phyloP scores from a whole-genome alignment of 164 flowering plant species.

The Nelumbo lutea region DNA sequence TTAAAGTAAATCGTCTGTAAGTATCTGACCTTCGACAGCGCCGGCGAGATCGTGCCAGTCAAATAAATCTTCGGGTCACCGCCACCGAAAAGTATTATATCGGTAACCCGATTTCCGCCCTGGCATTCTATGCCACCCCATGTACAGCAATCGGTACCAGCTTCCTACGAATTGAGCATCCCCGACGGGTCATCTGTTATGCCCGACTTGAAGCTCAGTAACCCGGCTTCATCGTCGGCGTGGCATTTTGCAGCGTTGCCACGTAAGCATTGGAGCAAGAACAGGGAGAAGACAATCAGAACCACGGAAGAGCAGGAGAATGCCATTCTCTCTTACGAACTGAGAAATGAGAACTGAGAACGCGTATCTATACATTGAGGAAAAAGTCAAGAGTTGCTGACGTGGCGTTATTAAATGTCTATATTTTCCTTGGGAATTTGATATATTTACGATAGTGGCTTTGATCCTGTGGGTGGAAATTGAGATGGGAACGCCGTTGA shows the following conservation, averaged over 20 bases:
- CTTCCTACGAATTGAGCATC: conserved; percentile 48
- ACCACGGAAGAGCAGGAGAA: too few species aligned
- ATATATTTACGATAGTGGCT: too few species aligned
- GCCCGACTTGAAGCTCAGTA: conserved; percentile 55
- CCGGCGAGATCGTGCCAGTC: conserved; percentile 53
- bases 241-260: conserved; percentile 40
- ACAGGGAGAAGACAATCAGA: conserved; percentile 10
- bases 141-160: conserved; percentile 63
- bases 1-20: conserved; percentile 37
- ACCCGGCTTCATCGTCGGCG: conserved; percentile 50
- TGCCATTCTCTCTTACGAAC: too few species aligned
- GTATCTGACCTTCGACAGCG: conserved; percentile 35
- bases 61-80: conserved; percentile 30
- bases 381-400: too few species aligned
- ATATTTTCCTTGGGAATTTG: too few species aligned
- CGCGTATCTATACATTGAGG: too few species aligned
- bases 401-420: too few species aligned
- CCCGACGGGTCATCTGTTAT: conserved; percentile 53
- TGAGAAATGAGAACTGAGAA: too few species aligned
- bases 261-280: neutral
- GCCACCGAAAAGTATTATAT: conserved; percentile 26
- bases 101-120: conserved; percentile 37
- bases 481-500: too few species aligned
- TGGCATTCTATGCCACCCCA: conserved; percentile 54
- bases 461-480: too few species aligned